Percentiles rank a stretch among this genome's conserved stretches.
These are phyloP conservation scores for Citrullus colocynthis DNA, from an alignment of 306 rosid genomes.

Conservation along the genomic window DNA sequence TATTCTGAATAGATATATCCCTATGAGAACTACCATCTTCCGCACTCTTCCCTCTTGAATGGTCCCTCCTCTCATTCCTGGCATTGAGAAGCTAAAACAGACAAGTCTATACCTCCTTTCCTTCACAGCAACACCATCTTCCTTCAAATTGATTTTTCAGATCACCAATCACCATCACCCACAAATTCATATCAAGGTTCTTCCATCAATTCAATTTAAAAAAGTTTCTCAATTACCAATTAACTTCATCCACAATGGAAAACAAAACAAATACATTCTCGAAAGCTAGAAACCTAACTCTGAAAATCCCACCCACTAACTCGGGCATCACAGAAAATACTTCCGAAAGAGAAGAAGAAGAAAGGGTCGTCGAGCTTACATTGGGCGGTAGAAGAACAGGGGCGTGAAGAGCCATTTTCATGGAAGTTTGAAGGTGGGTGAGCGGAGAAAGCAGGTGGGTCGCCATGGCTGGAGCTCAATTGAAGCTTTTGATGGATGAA, in stretches of 20 bases:
- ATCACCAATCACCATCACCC: not conserved
- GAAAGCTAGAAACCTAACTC: not conserved
- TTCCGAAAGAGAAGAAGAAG: not conserved
- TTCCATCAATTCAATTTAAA: not conserved
- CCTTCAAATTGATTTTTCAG: not conserved
- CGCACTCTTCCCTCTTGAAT: not conserved
- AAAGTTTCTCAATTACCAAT: not conserved
- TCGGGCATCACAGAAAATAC: not conserved
- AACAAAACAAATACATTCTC: not conserved
- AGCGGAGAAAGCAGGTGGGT: slow-evolving; percentile 34
- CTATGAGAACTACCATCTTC: not conserved
- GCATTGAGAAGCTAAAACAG: not conserved
- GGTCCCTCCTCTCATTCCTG: not conserved
- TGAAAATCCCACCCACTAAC: not conserved
- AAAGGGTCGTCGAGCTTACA: slow-evolving; percentile 19
- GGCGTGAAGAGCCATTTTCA: slow-evolving; percentile 19
- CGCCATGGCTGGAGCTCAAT: slow-evolving; percentile 25
- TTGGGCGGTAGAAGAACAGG: slow-evolving; percentile 21
- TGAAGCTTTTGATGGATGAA: not conserved
- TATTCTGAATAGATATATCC: not conserved
- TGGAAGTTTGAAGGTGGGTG: slow-evolving; percentile 26
- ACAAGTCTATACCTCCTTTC: not conserved
- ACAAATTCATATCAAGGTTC: not conserved
- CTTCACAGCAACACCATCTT: not conserved
- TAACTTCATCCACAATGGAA: not conserved